Evolutionary conservation across 495 filamentous ascomycete species (phyloP), one percentile per base, ranked within the genome.

Genomic region (Lophium mytilinum): DNA sequence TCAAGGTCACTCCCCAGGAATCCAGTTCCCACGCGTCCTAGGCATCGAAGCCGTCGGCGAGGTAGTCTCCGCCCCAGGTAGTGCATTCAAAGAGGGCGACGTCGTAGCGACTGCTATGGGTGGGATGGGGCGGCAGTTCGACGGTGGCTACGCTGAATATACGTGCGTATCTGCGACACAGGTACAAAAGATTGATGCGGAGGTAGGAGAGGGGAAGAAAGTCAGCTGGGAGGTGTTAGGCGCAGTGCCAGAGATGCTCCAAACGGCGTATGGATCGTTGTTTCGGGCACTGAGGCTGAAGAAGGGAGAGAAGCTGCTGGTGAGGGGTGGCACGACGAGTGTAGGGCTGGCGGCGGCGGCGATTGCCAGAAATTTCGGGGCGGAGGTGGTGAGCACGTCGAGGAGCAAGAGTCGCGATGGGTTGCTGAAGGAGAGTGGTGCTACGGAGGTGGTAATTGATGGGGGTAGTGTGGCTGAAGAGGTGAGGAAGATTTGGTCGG

Each of bases 81-180:
- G 56, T 0, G 68, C 73, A 50, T 76, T 80, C 57, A 50, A 66
- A 12, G 53, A 69, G 21, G 78, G 76, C 0, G 64, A 68, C 11
- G 64, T 68, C 3, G 78, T 83, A 0, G 75, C 72, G 0, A 81
- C 78, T 9, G 71, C 70, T 12, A 79, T 80, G 77, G 78, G 78
- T 9, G 78, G 77, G 1, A 70, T 83, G 66, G 77, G 76, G 0
- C 49, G 79, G 10, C 50, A 64, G 15, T 77, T 78, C 48, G 73
- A 79, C 61, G 78, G 78, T n/a, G 75, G 75, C 0, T 83, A 80
- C 60, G 79, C 79, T 0, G 78, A 82, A 63, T 81, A 78, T 51
- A 76, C 73, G 7, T 71, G 68, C 50, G 75, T 76, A 1, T 70
- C 76, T 0, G 71, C 65, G 11, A 64, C 54, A 8, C 74, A 80